Evolutionary conservation across 2,329 filamentous ascomycete species (phyloP).

Genomic region (Arachnopeziza araneosa): DNA sequence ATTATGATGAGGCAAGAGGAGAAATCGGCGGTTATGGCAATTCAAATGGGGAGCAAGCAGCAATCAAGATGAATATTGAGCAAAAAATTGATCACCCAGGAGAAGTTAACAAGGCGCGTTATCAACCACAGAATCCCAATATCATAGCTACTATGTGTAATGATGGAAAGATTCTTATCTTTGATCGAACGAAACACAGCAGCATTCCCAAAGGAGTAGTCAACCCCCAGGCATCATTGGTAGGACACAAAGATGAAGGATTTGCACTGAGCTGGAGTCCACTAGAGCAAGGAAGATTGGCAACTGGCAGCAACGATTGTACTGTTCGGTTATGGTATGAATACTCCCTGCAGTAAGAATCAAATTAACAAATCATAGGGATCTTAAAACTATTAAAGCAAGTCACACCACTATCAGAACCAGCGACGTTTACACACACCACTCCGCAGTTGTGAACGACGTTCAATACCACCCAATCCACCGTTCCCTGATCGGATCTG

Average conservation of each 20-base stretch:
- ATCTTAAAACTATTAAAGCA: constrained; percentile 70
- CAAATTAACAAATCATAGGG: constrained; percentile 49
- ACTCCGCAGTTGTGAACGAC: constrained; percentile 89
- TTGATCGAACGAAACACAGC: constrained; percentile 92
- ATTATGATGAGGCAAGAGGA: constrained; percentile 87
- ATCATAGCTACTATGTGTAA: constrained; percentile 91
- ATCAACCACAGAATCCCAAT: constrained; percentile 95
- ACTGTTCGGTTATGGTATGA: constrained; percentile 85
- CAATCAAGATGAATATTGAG: constrained; percentile 83
- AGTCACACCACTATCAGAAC: constrained; percentile 66
- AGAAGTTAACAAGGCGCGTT: constrained; percentile 97
- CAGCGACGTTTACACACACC: constrained; percentile 74
- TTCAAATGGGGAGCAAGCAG: constrained; percentile 58
- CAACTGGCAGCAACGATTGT: constrained; percentile 85
- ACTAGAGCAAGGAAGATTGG: constrained; percentile 68
- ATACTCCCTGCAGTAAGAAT: not conserved
- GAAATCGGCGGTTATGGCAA: constrained; percentile 93
- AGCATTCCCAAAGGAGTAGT: constrained; percentile 67
- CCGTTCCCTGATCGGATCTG: constrained; percentile 79
- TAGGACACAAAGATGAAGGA: constrained; percentile 82
- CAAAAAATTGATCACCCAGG: constrained; percentile 95
- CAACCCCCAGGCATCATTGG: constrained; percentile 76
- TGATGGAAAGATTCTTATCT: constrained; percentile 84
- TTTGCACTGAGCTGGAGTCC: constrained; percentile 94
- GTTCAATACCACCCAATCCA: constrained; percentile 92